Evolutionary conservation across 2,329 filamentous ascomycete species (phyloP).

Genomic region (Didymosphaeria variabile): DNA sequence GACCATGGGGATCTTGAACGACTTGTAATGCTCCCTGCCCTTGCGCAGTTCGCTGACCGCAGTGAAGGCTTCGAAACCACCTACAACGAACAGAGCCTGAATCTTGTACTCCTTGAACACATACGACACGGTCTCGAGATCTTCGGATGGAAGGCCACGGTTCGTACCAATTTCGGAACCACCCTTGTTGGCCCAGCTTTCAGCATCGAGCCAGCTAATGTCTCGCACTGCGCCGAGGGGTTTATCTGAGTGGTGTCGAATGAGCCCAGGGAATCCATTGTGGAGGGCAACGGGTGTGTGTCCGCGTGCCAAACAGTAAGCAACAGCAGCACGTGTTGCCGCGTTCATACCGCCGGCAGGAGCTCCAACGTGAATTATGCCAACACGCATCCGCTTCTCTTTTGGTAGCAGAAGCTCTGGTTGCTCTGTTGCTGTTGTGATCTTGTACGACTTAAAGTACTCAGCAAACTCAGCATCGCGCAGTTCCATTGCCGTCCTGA

Average conservation of each 20-base stretch:
- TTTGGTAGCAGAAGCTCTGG: conserved; percentile 73
- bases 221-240: conserved; percentile 84
- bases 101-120: conserved; percentile 88
- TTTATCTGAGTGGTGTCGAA: conserved; percentile 85
- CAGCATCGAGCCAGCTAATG: conserved; percentile 92
- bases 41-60: conserved; percentile 86
- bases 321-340: conserved; percentile 89
- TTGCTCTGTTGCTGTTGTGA: conserved; percentile 84
- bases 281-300: conserved; percentile 93
- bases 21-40: conserved; percentile 78
- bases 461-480: conserved; percentile 94
- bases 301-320: conserved; percentile 90
- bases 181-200: conserved; percentile 94
- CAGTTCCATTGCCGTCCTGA: conserved; percentile 84
- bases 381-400: conserved; percentile 87
- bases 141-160: conserved; percentile 87
- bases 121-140: conserved; percentile 81
- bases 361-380: conserved; percentile 95
- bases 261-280: conserved; percentile 95
- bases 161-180: conserved; percentile 99
- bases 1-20: conserved; percentile 89
- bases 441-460: conserved; percentile 88
- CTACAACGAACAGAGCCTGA: conserved; percentile 89
- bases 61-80: conserved; percentile 97
- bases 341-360: conserved; percentile 99